phyloP scores from a whole-genome alignment of 2,329 filamentous ascomycete species.

The Sporothrix mexicana region DNA sequence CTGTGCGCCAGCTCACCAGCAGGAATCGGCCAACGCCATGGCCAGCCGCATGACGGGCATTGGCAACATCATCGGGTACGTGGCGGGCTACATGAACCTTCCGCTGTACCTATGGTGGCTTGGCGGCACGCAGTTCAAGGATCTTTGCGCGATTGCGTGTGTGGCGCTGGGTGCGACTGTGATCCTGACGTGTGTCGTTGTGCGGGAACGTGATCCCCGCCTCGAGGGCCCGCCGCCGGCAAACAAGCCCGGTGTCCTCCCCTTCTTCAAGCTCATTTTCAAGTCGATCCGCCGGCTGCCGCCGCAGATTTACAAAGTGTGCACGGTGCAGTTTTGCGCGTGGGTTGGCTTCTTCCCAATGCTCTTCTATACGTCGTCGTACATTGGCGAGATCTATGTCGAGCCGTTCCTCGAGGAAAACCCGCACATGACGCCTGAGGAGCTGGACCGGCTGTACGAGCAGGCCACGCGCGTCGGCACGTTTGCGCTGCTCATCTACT shows the following conservation, averaged over 20 bases:
- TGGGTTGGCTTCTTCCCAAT: conserved; percentile 98
- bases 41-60: conserved; percentile 84
- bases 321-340: conserved; percentile 80
- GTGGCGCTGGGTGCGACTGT: conserved; percentile 74
- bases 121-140: conserved; percentile 89
- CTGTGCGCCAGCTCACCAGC: conserved; percentile 88
- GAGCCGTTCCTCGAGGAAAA: conserved; percentile 79
- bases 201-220: conserved; percentile 81
- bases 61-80: conserved; percentile 89
- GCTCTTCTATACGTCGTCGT: conserved; percentile 93
- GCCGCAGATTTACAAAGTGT: conserved; percentile 81
- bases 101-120: conserved; percentile 77
- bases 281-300: conserved; percentile 79
- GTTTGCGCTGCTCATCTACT: conserved; percentile 86
- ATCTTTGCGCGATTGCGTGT: conserved; percentile 84
- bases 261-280: conserved; percentile 81
- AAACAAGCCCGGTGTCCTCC: conserved; percentile 67
- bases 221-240: conserved; percentile 68
- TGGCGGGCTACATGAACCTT: conserved; percentile 83
- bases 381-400: conserved; percentile 90
- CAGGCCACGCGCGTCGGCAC: conserved; percentile 85
- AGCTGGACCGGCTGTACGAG: conserved; percentile 83
- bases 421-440: conserved; percentile 74
- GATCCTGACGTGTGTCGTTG: conserved; percentile 68
- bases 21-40: conserved; percentile 94